These are phyloP conservation scores for Miamiensis avidus DNA, from an alignment of 169 alveolate genomes.

Conservation along the genomic window DNA sequence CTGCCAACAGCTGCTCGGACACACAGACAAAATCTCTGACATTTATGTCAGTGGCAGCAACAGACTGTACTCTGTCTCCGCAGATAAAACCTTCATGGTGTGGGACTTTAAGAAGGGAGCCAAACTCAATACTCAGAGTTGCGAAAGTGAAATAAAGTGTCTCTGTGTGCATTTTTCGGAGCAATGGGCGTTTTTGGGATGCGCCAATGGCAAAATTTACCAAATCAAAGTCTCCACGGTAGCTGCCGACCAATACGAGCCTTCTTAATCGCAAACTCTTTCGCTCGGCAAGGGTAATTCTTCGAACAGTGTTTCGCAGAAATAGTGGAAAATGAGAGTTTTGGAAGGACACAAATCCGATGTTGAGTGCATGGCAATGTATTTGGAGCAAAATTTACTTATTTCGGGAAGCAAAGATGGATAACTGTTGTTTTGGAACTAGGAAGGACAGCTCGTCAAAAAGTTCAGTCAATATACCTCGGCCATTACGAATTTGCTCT, in stretches of 20 bases:
- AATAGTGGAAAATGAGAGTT: neutral
- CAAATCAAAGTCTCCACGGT: conserved; percentile 1
- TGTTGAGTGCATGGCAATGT: neutral
- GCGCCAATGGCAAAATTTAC: conserved; percentile 6
- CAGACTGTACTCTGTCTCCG: conserved; percentile 4
- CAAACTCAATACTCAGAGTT: conserved; percentile 1
- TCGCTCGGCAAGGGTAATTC: neutral
- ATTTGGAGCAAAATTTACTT: neutral
- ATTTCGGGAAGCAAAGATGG: conserved; percentile 25
- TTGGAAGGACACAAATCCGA: conserved; percentile 21
- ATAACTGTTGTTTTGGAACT: conserved; percentile 11
- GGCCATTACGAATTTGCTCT: neutral
- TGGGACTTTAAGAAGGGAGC: conserved; percentile 28
- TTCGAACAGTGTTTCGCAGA: neutral
- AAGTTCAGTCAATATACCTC: neutral
- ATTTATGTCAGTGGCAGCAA: neutral
- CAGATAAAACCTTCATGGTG: conserved; percentile 19
- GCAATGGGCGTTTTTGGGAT: neutral
- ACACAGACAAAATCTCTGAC: conserved; percentile 11
- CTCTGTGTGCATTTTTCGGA: conserved; percentile 6
- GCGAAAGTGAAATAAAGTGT: conserved; percentile 24
- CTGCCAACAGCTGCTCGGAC: neutral
- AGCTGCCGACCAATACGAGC: neutral
- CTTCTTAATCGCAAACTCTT: neutral
- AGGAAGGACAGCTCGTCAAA: conserved; percentile 12